Evolutionary conservation across 2,329 filamentous ascomycete genomes (phyloP), one percentile per base, ranked within the genome.

Genomic region (Calonectria leucothoes): DNA sequence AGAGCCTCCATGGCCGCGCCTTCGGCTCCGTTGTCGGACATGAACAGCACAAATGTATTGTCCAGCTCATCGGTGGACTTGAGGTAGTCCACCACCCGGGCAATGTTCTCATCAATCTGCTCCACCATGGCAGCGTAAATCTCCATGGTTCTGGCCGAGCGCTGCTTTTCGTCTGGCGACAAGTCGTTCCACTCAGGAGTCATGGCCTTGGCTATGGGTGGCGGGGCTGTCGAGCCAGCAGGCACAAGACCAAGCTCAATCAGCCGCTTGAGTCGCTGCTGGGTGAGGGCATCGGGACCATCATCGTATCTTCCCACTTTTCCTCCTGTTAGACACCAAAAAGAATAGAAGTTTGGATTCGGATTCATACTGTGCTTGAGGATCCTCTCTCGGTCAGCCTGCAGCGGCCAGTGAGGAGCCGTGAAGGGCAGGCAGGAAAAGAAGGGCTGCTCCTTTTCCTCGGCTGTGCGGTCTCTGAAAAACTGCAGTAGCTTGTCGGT

Each of bases 1-100:
- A 89, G 88, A 6, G 90, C 89, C 77, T 92, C 90, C 74, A 90
- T 89, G 3, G 87, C 86, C 15, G 89, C 89, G 25, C 88, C 88
- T 76, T 90, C 88, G n/a, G 88, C 88, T 6, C 88, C 88, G 69
- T 89, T 89, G 80, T 90, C 88, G 20, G 85, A 88, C 85, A 89
- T 86, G 84, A 90, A 90, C 77, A 87, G 85, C 49, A 90, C 84
- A 70, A 89, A 87, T 8, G 88, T 90, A 77, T 90, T 90, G 87
- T 70, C 84, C 85, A n/a, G 85, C 87, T 90, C 87, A 63, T 84
- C 86, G 17, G 85, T 88, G 12, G 83, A 77, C 59, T 86, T 82
- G 4, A 90, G 85, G 72, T 88, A 87, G 51, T 87, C 81, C 48
- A 89, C 82, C 2, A 89, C 86, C 69, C 87, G 87, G 65, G 88